Percentiles rank a stretch among this genome's conserved stretches.
phyloP scores from a whole-genome alignment of 331 rosid species.

The Rosa hybrid region DNA sequence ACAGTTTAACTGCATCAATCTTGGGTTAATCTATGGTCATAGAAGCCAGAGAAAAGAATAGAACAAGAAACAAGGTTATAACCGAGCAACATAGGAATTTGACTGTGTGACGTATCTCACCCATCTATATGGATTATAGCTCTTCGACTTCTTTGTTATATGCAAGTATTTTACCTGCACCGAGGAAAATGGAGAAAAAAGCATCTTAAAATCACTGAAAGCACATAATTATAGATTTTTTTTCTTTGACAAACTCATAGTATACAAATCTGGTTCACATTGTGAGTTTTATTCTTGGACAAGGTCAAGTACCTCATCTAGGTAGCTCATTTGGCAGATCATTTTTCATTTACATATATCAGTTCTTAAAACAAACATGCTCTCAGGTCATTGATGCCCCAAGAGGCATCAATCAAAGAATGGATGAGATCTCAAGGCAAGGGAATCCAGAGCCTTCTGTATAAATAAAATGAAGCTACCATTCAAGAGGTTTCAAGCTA shows the following conservation, averaged over 20 bases:
- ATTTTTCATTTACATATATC: not conserved
- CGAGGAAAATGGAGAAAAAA: constrained; percentile 18
- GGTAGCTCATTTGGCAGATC: constrained; percentile 2
- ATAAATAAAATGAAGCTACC: not conserved
- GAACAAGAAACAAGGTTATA: constrained; percentile 22
- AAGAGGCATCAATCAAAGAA: not conserved
- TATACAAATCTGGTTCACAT: not conserved
- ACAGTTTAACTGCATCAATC: not conserved
- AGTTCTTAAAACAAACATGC: not conserved
- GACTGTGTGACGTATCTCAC: constrained; percentile 91
- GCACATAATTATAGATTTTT: not conserved
- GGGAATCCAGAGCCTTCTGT: not conserved
- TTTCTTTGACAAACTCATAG: not conserved
- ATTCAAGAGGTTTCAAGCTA: not conserved
- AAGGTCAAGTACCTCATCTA: not conserved
- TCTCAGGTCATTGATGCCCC: not conserved
- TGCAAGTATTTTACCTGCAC: constrained; percentile 94
- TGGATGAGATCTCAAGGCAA: not conserved
- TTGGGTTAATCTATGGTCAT: not conserved
- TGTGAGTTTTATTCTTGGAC: constrained; percentile 2
- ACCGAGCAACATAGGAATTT: constrained; percentile 72
- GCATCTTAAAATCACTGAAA: constrained; percentile 21
- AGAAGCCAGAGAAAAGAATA: constrained; percentile 1
- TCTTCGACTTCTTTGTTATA: constrained; percentile 69
- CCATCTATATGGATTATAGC: constrained; percentile 83